Base-by-base conservation (phyloP, 768 basidiomycete species). In the Antrodiella citrinella region DNA sequence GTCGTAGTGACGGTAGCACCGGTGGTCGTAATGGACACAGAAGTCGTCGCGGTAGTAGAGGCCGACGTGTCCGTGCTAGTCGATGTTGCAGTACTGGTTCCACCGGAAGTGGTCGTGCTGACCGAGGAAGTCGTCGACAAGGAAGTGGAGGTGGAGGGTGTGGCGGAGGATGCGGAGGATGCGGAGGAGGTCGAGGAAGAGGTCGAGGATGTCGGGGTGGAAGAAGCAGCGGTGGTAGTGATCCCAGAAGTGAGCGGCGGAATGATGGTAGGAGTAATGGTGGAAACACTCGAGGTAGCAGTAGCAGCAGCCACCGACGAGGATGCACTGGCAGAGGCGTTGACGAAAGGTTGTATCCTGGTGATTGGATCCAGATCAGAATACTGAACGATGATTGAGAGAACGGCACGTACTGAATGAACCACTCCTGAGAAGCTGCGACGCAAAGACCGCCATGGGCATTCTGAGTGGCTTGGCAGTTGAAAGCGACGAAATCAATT, bases 381-480 rank as follows among this genome's bases (percentile, higher is more conserved):
- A n/a, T n/a, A n/a, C n/a, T n/a, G n/a, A n/a, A n/a, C n/a, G n/a
- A n/a, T n/a, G 30, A 7, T 43, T 9, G 15, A 19, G 41, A 19
- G 7, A 5, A 7, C 21, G 21, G 41, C 1, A 69, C 73, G 57
- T 54, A 75, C 74, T 77, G 73, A 49, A 74, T 69, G 59, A 75
- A 77, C 71, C 73, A 77, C 25, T 61, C 56, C 56, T 75, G 69
- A 55, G 76, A 69, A 44, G 58, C 64, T 13, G 75, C 72, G 20
- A 76, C 70, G 54, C 74, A 76, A 45, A 71, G 64, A 0, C 75
- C 76, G 7, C 75, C 77, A 50, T 76, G 72, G 2, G 76, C 75
- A 49, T 76, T 76, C 65, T 75, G 70, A 3, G 67, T 63, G 0
- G 74, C 60, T 57, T 74, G 71, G 59, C 75, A 77, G 56, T 73